These are phyloP conservation scores for Backusella parvicylindrica DNA, from an alignment of 192 early-diverging fungal genomes.

Conservation along the genomic window DNA sequence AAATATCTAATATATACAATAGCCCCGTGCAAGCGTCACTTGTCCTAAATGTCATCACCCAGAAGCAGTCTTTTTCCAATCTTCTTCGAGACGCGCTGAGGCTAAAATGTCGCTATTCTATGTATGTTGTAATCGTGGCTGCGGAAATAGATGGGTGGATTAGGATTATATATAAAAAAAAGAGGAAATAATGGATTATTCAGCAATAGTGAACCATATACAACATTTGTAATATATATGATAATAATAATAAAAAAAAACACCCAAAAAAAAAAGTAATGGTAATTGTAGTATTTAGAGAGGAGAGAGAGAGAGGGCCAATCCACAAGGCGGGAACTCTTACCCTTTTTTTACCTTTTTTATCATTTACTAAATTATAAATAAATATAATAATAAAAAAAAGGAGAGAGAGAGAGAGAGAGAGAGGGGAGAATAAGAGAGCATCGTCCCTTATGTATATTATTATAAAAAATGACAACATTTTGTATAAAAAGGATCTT, in stretches of 20 bases:
- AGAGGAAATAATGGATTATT: not conserved
- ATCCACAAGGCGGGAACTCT: not conserved
- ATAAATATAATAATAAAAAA: not conserved
- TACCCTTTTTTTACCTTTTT: too few species aligned
- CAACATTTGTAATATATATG: not conserved
- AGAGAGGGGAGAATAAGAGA: too few species aligned
- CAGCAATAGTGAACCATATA: not conserved
- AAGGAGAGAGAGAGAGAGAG: not conserved
- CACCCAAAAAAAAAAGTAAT: not conserved
- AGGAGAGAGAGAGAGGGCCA: too few species aligned
- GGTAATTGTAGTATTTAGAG: not conserved
- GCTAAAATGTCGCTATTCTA: conserved; percentile 80
- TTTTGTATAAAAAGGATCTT: too few species aligned
- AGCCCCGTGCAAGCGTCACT: conserved; percentile 60
- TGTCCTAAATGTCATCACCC: conserved; percentile 60
- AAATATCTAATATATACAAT: too few species aligned
- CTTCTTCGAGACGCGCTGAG: conserved; percentile 64
- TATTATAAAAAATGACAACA: too few species aligned
- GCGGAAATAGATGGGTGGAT: conserved; percentile 69
- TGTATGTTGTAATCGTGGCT: conserved; percentile 64
- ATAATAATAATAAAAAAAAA: too few species aligned
- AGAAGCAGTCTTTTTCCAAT: conserved; percentile 77
- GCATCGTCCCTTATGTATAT: too few species aligned
- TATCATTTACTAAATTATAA: too few species aligned
- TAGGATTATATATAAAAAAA: not conserved